Evolutionary conservation across 306 rosid species (phyloP).

Genomic region (Vigna angularis): DNA sequence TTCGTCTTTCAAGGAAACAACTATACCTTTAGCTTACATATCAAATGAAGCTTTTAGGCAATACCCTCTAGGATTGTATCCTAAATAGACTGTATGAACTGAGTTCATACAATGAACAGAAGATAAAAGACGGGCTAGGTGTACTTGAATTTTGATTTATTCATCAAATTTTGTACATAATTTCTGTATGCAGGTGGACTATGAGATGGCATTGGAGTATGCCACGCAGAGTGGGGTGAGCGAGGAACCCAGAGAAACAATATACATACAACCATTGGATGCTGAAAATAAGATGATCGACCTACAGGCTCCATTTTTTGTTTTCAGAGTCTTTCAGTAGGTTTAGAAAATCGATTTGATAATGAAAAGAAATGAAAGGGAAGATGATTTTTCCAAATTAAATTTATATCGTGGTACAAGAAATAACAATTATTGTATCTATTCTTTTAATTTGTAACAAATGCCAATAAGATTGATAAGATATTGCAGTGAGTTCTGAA

Average conservation of each 20-base stretch:
- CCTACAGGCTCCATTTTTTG: conserved; percentile 67
- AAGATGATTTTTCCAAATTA: conserved; percentile 32
- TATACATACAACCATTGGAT: conserved; percentile 72
- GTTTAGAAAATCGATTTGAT: conserved; percentile 32
- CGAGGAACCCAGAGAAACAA: conserved; percentile 82
- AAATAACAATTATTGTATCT: conserved; percentile 36
- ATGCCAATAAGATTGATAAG: conserved; percentile 36
- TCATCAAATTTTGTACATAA: conserved; percentile 26
- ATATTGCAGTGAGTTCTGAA: conserved; percentile 34
- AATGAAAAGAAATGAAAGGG: conserved; percentile 6
- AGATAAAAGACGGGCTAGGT: neutral
- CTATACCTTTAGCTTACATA: conserved; percentile 14
- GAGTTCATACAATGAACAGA: neutral
- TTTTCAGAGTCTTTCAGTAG: conserved; percentile 68
- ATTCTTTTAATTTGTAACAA: conserved; percentile 39
- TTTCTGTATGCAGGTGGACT: conserved; percentile 78
- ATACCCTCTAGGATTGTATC: conserved; percentile 1
- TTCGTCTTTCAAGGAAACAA: neutral
- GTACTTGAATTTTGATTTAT: conserved; percentile 35
- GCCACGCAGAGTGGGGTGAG: conserved; percentile 95
- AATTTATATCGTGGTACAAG: conserved; percentile 17
- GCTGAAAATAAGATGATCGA: conserved; percentile 64
- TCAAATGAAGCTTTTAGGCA: conserved; percentile 28
- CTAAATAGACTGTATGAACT: neutral
- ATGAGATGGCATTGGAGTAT: conserved; percentile 94